Base-by-base conservation (phyloP, 176 grass and related monocot genomes). In the Avena eriantha region DNA sequence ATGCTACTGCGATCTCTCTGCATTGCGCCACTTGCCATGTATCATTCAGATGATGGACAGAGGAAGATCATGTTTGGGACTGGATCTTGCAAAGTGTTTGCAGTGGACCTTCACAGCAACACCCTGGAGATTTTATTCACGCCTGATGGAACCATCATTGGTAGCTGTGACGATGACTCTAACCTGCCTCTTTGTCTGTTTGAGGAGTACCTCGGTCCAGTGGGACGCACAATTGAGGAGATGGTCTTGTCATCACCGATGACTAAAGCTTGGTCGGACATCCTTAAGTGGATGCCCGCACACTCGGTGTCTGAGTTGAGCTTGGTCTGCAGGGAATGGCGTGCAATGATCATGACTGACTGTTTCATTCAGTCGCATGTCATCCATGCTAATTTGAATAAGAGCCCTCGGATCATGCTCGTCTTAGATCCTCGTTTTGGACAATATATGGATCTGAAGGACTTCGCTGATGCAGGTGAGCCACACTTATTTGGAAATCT, bases 281-380 rank as follows among this genome's bases (percentile, higher is more conserved):
- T 87, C 69, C 70, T 87, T 12, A 76, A 82, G 46, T 87, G 86
- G 86, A 34, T 87, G 48, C 86, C 86, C 2, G 16, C 69, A 2
- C 43, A 4, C 57, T 54, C 78, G 7, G 57, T 87, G 23, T 63
- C 49, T 56, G 33, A 82, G n/a, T 21, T 87, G 46, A 76, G 57
- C 48, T 66, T 81, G 29, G 86, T 87, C 1, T 67, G 79, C 69
- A 54, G 68, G 70, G 69, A 81, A 46, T 87, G 57, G 86, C 58
- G 78, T 5, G 69, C 19, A 5, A 76, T 87, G 86, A 15, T 82
- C 33, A 67, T 54, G 79, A 22, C 58, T 10, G 46, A 76, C 79
- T 5, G 2, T 39, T 87, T 87, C 47, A 82, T 82, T 60, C 79
- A 15, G 1, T 82, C 79, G 63, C 86, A 76, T 55, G 57, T 31